Conservation (phyloP, 148 eudicot species). For the Rhododendron ferrugineum region DNA sequence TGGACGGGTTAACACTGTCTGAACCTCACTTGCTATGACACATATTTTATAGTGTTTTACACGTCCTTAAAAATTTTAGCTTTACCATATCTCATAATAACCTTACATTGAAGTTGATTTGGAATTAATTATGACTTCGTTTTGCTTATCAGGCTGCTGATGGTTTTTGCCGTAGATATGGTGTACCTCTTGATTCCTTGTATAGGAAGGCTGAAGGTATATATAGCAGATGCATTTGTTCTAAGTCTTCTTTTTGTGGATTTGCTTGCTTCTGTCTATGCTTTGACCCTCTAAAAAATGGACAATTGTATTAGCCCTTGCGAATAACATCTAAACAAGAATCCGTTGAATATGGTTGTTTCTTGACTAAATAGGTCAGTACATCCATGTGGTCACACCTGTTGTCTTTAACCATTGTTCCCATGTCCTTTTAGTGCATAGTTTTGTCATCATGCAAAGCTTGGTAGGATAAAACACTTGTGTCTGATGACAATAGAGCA, state of each 20-base stretch:
- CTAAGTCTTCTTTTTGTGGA: neutral
- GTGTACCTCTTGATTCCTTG: slow-evolving; percentile 52
- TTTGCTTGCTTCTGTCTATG: neutral
- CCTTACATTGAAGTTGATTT: neutral
- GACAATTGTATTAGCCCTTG: neutral
- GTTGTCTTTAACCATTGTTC: neutral
- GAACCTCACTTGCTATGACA: neutral
- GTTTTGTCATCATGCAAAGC: neutral
- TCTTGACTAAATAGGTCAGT: neutral
- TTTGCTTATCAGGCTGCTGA: slow-evolving; percentile 79
- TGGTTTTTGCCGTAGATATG: slow-evolving; percentile 92
- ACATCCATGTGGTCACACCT: neutral
- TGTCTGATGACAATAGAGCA: neutral
- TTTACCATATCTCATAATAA: neutral
- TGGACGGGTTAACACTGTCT: neutral
- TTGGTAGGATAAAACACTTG: neutral
- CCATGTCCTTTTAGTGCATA: neutral
- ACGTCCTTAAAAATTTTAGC: neutral
- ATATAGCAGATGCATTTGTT: slow-evolving; percentile 7
- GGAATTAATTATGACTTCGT: slow-evolving; percentile 2
- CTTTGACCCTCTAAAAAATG: neutral
- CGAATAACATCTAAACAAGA: neutral
- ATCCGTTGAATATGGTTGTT: neutral
- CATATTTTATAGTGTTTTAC: slow-evolving; percentile 6
- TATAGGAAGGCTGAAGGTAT: slow-evolving; percentile 78